These are phyloP conservation scores for Arabis alpina DNA, from an alignment of 345 rosid species.

Conservation along the genomic window DNA sequence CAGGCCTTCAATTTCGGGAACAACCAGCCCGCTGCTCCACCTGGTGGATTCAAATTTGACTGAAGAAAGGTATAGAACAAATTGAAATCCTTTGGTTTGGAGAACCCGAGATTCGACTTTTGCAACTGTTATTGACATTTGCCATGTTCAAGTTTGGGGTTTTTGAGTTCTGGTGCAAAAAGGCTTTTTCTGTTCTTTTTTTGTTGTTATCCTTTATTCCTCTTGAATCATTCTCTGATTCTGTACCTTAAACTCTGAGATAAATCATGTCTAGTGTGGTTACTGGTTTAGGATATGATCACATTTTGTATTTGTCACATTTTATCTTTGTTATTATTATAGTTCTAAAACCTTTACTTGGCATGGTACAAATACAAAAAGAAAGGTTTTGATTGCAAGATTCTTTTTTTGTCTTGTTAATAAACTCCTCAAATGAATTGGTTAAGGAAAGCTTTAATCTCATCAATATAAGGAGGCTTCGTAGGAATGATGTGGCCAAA, in stretches of 20 bases:
- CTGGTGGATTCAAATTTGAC: slow-evolving; percentile 75
- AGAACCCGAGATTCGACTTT: slow-evolving; percentile 30
- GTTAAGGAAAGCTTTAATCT: slow-evolving; percentile 66
- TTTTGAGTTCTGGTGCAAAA: slow-evolving; percentile 40
- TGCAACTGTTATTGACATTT: slow-evolving; percentile 40
- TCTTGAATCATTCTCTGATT: slow-evolving; percentile 37
- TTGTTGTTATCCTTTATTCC: not conserved
- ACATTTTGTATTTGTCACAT: slow-evolving; percentile 26
- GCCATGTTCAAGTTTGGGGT: slow-evolving; percentile 38
- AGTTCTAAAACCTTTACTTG: slow-evolving; percentile 5
- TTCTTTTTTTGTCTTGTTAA: not conserved
- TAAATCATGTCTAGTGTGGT: slow-evolving; percentile 37
- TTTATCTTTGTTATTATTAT: slow-evolving; percentile 20
- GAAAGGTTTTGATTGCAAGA: slow-evolving; percentile 26
- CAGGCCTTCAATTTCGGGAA: slow-evolving; percentile 60
- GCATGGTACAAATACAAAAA: slow-evolving; percentile 33
- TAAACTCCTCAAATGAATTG: slow-evolving; percentile 55
- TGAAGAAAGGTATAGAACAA: slow-evolving; percentile 47
- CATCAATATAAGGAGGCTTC: slow-evolving; percentile 67
- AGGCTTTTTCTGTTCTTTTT: slow-evolving; percentile 23
- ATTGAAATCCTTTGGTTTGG: slow-evolving; percentile 28
- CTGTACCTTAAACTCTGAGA: slow-evolving; percentile 26
- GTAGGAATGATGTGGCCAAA: slow-evolving; percentile 92
- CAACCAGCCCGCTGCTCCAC: slow-evolving; percentile 54
- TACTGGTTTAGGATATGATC: slow-evolving; percentile 37